Evolutionary conservation across 768 basidiomycete genomes (phyloP).

Genomic region (Phylloporus rhodoxanthus): DNA sequence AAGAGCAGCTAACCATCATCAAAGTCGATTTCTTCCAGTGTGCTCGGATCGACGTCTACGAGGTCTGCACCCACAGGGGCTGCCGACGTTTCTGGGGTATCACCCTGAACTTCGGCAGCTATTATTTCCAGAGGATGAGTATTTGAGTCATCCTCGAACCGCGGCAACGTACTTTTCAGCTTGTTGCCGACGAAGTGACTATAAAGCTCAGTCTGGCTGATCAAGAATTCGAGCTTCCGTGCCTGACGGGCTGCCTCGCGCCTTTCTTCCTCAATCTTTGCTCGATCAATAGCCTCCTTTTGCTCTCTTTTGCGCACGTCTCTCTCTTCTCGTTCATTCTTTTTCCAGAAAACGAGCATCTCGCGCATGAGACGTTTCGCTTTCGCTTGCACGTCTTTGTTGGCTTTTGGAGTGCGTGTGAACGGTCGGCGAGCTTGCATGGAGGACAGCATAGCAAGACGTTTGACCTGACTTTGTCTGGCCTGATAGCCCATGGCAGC

Average conservation of each 20-base stretch:
- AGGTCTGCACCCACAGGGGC: constrained; percentile 55
- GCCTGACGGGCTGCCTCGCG: constrained; percentile 91
- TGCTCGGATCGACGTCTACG: constrained; percentile 45
- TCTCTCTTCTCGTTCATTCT: constrained; percentile 94
- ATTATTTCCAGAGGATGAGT: constrained; percentile 12
- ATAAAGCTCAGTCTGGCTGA: constrained; percentile 97
- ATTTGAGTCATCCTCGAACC: constrained; percentile 12
- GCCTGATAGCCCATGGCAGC: constrained; percentile 61
- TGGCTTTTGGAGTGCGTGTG: constrained; percentile 65
- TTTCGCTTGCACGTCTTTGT: constrained; percentile 79
- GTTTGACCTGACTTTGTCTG: constrained; percentile 64
- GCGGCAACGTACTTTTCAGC: constrained; percentile 63
- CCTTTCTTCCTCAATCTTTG: constrained; percentile 86
- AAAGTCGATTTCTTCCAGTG: constrained; percentile 77
- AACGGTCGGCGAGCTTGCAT: constrained; percentile 76
- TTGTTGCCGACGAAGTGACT: constrained; percentile 99
- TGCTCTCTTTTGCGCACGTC: constrained; percentile 91
- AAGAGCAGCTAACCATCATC: constrained; percentile 64
- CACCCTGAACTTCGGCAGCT: constrained; percentile 78
- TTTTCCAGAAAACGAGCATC: constrained; percentile 96
- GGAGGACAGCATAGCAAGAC: constrained; percentile 67
- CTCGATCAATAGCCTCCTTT: constrained; percentile 85
- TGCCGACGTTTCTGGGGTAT: constrained; percentile 35
- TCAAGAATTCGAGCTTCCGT: constrained; percentile 94
- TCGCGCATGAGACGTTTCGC: constrained; percentile 88